phyloP scores from a whole-genome alignment of 1,284 basidiomycete species.

The Ganoderma multipileum region DNA sequence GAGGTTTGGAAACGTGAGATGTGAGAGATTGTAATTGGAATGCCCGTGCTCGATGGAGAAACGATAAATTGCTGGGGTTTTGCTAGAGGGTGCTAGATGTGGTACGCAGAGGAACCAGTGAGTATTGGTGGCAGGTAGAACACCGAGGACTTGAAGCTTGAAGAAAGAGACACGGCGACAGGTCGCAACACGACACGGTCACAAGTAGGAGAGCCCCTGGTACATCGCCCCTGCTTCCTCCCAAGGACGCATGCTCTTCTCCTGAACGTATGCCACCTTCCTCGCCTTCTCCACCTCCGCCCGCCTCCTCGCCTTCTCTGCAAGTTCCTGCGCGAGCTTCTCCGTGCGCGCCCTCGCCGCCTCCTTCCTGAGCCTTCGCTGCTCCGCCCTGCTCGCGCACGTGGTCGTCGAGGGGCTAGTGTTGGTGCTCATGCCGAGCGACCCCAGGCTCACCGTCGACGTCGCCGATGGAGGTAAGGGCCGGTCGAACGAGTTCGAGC shows the following conservation, averaged over 20 bases:
- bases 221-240: slow-evolving; percentile 29
- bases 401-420: slow-evolving; percentile 29
- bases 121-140: too few relatives aligned
- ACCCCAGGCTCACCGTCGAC: not conserved
- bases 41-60: too few relatives aligned
- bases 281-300: slow-evolving; percentile 24
- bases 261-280: slow-evolving; percentile 15
- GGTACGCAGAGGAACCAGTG: too few relatives aligned
- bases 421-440: not conserved
- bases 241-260: slow-evolving; percentile 22
- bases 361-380: slow-evolving; percentile 54
- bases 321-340: slow-evolving; percentile 48
- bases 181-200: not conserved
- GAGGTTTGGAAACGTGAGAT: not conserved
- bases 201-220: slow-evolving; percentile 30
- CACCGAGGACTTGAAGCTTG: too few relatives aligned
- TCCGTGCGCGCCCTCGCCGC: slow-evolving; percentile 49
- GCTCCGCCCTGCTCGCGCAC: slow-evolving; percentile 45
- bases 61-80: too few relatives aligned
- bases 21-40: not conserved
- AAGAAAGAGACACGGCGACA: not conserved
- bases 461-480: not conserved
- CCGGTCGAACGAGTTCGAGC: slow-evolving; percentile 25
- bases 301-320: slow-evolving; percentile 27
- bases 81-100: too few relatives aligned